Conservation (phyloP, 2,329 filamentous ascomycete genomes). For the Scedosporium apiospermum region DNA sequence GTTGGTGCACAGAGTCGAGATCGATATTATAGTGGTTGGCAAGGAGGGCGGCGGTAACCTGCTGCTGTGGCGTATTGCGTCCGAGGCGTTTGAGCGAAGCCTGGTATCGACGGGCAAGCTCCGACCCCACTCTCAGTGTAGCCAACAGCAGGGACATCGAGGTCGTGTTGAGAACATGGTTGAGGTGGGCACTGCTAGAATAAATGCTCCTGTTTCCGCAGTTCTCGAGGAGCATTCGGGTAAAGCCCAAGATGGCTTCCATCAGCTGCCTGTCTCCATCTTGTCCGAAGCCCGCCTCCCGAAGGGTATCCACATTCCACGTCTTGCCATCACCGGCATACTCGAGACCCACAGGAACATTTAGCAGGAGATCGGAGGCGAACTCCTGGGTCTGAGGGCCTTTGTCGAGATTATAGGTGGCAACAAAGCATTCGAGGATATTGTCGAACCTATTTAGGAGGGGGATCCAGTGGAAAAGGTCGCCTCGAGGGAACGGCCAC, state of each 20-base stretch:
- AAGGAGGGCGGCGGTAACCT: conserved; percentile 64
- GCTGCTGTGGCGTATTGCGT: conserved; percentile 25
- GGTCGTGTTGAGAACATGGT: conserved; percentile 80
- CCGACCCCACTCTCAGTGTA: conserved; percentile 71
- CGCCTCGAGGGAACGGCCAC: conserved; percentile 94
- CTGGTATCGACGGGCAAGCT: conserved; percentile 86
- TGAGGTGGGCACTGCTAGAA: conserved; percentile 82
- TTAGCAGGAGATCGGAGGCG: conserved; percentile 52
- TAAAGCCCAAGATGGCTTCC: conserved; percentile 75
- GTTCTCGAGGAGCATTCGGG: conserved; percentile 78
- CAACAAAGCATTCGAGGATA: conserved; percentile 73
- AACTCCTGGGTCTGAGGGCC: conserved; percentile 78
- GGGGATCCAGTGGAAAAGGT: conserved; percentile 97
- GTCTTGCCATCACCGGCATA: conserved; percentile 34
- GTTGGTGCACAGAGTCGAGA: conserved; percentile 71
- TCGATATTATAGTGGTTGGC: conserved; percentile 77
- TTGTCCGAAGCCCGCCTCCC: conserved; percentile 51
- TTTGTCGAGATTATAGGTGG: conserved; percentile 67
- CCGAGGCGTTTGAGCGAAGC: conserved; percentile 71
- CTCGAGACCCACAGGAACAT: conserved; percentile 42
- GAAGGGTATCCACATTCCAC: conserved; percentile 37
- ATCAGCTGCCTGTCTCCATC: conserved; percentile 77
- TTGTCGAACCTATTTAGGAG: conserved; percentile 88
- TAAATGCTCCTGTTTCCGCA: conserved; percentile 97
- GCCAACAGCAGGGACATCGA: conserved; percentile 68